Evolutionary conservation across 1,284 basidiomycete species (phyloP).

Genomic region (Rhodotorula sp.): DNA sequence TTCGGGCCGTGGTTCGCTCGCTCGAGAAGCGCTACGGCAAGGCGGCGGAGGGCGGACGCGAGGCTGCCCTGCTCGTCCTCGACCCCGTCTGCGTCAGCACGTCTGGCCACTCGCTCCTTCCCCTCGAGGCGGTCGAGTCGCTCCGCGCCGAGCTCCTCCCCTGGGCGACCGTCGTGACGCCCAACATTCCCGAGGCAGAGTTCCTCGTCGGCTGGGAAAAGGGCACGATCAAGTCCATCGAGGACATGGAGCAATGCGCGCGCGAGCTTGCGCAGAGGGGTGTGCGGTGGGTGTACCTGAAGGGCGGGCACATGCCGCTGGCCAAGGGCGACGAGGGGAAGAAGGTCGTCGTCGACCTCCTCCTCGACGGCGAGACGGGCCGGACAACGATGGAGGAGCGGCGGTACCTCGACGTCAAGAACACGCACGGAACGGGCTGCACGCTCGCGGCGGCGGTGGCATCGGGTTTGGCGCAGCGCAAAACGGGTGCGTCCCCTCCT

Average conservation of each 20-base stretch:
- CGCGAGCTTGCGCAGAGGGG: constrained; percentile 60
- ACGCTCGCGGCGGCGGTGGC: constrained; percentile 83
- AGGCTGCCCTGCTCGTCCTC: constrained; percentile 60
- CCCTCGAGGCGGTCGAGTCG: constrained; percentile 65
- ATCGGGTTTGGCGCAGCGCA: constrained; percentile 64
- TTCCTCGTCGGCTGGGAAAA: constrained; percentile 59
- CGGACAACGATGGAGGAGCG: constrained; percentile 63
- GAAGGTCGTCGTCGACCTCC: constrained; percentile 72
- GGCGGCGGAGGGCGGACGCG: background rate
- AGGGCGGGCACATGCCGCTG: constrained; percentile 78
- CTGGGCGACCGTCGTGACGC: constrained; percentile 74
- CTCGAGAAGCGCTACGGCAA: constrained; percentile 14
- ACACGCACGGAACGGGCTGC: constrained; percentile 92
- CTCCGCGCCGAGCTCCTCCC: constrained; percentile 70
- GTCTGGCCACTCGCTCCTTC: constrained; percentile 78
- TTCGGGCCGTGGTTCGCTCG: constrained; percentile 50
- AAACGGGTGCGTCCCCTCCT: constrained; percentile 53
- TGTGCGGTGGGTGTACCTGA: constrained; percentile 69
- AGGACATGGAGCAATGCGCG: constrained; percentile 68
- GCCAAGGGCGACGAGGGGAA: constrained; percentile 26
- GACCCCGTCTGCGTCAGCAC: constrained; percentile 95
- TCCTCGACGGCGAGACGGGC: constrained; percentile 56
- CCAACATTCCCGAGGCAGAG: constrained; percentile 81
- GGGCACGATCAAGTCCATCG: constrained; percentile 57
- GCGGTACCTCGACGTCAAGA: constrained; percentile 66